Base-by-base conservation (phyloP, 495 filamentous ascomycete species). In the Tuber indicum region DNA sequence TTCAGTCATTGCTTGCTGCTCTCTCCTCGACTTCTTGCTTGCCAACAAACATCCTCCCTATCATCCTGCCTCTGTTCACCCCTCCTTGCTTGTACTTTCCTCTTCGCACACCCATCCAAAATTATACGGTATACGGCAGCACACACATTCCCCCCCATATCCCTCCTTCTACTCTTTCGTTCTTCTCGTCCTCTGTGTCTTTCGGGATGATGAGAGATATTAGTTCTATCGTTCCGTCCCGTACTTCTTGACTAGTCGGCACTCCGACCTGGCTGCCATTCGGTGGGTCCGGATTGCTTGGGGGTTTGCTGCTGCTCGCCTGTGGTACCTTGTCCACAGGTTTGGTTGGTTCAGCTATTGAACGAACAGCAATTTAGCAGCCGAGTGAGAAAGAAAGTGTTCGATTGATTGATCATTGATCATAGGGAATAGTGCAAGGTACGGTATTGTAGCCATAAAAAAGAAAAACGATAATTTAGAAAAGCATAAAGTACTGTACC, bases 371-470 rank as follows among this genome's bases (percentile, higher is more conserved):
- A 41, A 41, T 0, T 41, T 26, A 66, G 6, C 58, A 0, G 8
- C 58, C 58, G 26, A 66, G 58, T 66, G 26, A 66, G 26, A 9
- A 7, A 36, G 58, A 32, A 66, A 36, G 32, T 66, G 12, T 26
- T 66, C 26, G 26, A 66, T 66, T 66, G 26, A 66, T 66, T 66
- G 58, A 66, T 66, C 58, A 66, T 66, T 66, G 26, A 66, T 66
- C 26, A 36, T 66, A 5, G 58, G 17, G 4, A 19, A 36, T 66
- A 36, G n/a, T 66, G 58, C 36, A 66, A 66, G 58, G 58, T 66
- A 66, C 26, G 58, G 32, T 66, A 36, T 36, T 66, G 58, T 36
- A 36, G 17, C 58, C 58, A 66, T 66, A 66, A 66, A 66, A 66
- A 66, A 66, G 26, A 36, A 66, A 66, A 66, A 36, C 32, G 4